Evolutionary conservation across 2,329 filamentous ascomycete genomes (phyloP), one percentile per base, ranked within the genome.

Genomic region (Colletotrichum euphorbiae): DNA sequence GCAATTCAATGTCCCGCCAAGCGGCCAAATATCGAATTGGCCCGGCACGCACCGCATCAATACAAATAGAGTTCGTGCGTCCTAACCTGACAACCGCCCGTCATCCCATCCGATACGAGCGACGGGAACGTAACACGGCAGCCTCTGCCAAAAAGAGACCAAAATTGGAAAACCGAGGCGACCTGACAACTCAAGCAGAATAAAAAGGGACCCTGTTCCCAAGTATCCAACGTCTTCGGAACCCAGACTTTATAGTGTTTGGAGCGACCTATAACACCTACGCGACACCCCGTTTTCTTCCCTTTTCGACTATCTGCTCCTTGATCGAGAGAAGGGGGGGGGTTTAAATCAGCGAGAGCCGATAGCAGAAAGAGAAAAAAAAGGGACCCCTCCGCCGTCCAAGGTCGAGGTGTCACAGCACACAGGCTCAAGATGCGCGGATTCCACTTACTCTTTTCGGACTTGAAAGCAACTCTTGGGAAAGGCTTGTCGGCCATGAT

Each of bases 101-200:
- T 65, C 65, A 46, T 65, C 60, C 61, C 65, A 46, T 65, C 60
- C 65, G 54, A 59, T 65, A 68, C 61, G 65, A 65, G 65, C 45
- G 13, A 65, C 33, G 52, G 60, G 42, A 40, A 68, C 65, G 40
- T 42, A 24, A 54, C 54, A 42, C 65, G 64, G 64, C 38, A 54
- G 55, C 33, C 19, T 48, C 45, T 54, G 36, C 38, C 65, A 15
- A 50, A 28, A 59, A 46, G 28, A 24, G 54, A 52, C 40, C 21
- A 12, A 17, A 19, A 45, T 17, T 8, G 42, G 17, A 45, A 45
- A 33, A 5, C n/a, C 48, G n/a, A 13, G 28, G 33, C 28, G 28
- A 15, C 11, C 9, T 13, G 2, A 24, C 21, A 40, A 19, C 8
- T 36, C 17, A 46, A 67, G 46, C 59, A 63, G 36, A 38, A 38